Evolutionary conservation across 2,329 filamentous ascomycete genomes (phyloP).

Genomic region (Penicillium sp.): DNA sequence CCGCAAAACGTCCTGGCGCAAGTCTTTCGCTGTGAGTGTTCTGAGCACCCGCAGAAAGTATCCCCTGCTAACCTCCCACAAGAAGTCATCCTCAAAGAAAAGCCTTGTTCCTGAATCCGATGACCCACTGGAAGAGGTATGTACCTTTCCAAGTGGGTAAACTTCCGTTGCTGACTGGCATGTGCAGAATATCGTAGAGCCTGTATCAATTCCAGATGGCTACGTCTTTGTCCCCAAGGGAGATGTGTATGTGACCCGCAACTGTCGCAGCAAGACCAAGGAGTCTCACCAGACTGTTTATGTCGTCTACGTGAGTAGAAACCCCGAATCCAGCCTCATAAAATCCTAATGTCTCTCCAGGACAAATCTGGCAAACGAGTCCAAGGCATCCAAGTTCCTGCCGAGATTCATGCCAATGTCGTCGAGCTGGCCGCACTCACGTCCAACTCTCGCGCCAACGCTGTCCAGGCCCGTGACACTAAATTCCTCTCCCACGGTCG

Average conservation of each 20-base stretch:
- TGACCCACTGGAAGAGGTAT: constrained; percentile 28
- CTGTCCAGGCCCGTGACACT: constrained; percentile 36
- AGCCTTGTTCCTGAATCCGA: constrained; percentile 18
- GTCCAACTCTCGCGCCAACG: constrained; percentile 36
- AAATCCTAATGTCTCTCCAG: constrained; percentile 14
- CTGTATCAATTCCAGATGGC: constrained; percentile 23
- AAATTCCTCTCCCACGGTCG: constrained; percentile 26
- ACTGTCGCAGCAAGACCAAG: constrained; percentile 38
- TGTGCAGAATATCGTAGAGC: constrained; percentile 30
- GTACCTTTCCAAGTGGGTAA: constrained; percentile 1
- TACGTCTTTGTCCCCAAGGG: constrained; percentile 43
- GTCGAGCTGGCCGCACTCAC: constrained; percentile 38
- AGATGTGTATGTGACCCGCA: constrained; percentile 41
- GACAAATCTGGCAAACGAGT: constrained; percentile 27
- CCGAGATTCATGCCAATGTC: constrained; percentile 37
- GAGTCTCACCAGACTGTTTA: constrained; percentile 30
- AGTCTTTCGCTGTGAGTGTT: background rate
- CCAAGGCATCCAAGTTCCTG: constrained; percentile 44
- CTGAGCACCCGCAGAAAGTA: no score
- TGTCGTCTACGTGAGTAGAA: constrained; percentile 34
- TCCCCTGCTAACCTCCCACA: background rate
- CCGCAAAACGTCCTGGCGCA: constrained; percentile 2
- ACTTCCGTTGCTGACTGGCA: constrained; percentile 3
- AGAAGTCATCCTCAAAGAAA: constrained; percentile 6
- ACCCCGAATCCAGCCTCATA: no score